These are phyloP conservation scores for Noccaea bulbosa DNA, from an alignment of 345 rosid species.

Conservation along the genomic window DNA sequence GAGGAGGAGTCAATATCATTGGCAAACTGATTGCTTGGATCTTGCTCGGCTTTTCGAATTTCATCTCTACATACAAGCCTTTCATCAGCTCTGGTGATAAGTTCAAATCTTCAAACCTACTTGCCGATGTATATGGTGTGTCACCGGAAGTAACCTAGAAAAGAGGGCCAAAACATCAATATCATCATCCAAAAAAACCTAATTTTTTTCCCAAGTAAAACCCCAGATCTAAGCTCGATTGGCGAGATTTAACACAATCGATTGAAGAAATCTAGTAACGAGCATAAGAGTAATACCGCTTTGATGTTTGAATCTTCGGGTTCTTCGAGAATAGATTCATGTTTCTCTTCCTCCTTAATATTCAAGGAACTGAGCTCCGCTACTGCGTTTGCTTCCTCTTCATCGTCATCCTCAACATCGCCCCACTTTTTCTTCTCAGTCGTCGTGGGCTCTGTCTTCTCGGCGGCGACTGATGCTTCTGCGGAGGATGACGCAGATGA, in stretches of 20 bases:
- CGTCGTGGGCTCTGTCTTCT: slow-evolving; percentile 34
- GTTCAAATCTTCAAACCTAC: slow-evolving; percentile 80
- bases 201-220: slow-evolving; percentile 2
- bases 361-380: slow-evolving; percentile 51
- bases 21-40: slow-evolving; percentile 93
- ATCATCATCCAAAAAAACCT: slow-evolving; percentile 13
- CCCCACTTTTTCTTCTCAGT: slow-evolving; percentile 57
- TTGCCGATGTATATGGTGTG: slow-evolving; percentile 82
- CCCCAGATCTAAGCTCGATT: slow-evolving; percentile 29
- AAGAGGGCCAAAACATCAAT: background rate
- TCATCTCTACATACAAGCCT: slow-evolving; percentile 92
- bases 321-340: slow-evolving; percentile 68
- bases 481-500: slow-evolving; percentile 23
- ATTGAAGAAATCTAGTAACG: background rate
- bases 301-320: slow-evolving; percentile 81
- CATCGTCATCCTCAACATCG: slow-evolving; percentile 62
- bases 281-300: slow-evolving; percentile 53
- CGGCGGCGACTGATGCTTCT: slow-evolving; percentile 1
- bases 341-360: slow-evolving; percentile 59
- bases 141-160: slow-evolving; percentile 73
- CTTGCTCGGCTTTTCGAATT: slow-evolving; percentile 91
- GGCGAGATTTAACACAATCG: background rate
- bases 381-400: slow-evolving; percentile 48
- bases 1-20: slow-evolving; percentile 89
- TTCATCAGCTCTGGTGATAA: slow-evolving; percentile 77